These are phyloP conservation scores for Obelidium mucronatum DNA, from an alignment of 192 early-diverging fungal species.

Conservation along the genomic window DNA sequence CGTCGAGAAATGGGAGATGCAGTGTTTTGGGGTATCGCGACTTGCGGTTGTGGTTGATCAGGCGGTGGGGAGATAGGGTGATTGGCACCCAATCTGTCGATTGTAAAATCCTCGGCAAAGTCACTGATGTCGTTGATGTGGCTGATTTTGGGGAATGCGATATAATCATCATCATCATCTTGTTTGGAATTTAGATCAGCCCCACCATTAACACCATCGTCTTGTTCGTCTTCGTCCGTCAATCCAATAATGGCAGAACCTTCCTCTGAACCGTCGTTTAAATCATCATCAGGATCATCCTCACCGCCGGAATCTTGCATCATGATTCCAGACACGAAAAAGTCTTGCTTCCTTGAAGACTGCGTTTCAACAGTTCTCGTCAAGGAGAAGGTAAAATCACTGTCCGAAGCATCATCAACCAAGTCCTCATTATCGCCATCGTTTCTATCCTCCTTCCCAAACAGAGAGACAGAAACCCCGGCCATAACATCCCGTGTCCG, in stretches of 20 bases:
- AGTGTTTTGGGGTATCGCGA: too few species aligned
- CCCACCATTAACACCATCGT: background rate
- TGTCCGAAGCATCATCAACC: background rate
- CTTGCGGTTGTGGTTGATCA: too few species aligned
- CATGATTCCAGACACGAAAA: slow-evolving; percentile 1
- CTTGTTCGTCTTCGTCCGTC: background rate
- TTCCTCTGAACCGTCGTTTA: background rate
- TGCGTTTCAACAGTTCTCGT: too few species aligned
- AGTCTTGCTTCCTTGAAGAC: background rate
- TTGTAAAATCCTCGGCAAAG: too few species aligned
- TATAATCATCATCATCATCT: background rate
- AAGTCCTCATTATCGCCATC: background rate
- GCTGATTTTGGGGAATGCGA: background rate
- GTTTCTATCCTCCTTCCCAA: background rate
- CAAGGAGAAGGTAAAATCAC: too few species aligned
- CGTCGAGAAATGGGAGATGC: too few species aligned
- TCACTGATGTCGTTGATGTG: too few species aligned
- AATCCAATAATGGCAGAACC: background rate
- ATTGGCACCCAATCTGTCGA: too few species aligned
- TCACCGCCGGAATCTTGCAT: slow-evolving; percentile 8
- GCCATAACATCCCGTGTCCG: background rate
- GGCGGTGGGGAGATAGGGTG: too few species aligned
- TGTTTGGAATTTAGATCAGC: background rate
- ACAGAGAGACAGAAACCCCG: background rate
- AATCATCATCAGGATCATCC: background rate